Percentiles rank a stretch among this genome's conserved stretches.
Conservation (phyloP, 2,329 filamentous ascomycete species). For the Phaeoacremonium minimum region DNA sequence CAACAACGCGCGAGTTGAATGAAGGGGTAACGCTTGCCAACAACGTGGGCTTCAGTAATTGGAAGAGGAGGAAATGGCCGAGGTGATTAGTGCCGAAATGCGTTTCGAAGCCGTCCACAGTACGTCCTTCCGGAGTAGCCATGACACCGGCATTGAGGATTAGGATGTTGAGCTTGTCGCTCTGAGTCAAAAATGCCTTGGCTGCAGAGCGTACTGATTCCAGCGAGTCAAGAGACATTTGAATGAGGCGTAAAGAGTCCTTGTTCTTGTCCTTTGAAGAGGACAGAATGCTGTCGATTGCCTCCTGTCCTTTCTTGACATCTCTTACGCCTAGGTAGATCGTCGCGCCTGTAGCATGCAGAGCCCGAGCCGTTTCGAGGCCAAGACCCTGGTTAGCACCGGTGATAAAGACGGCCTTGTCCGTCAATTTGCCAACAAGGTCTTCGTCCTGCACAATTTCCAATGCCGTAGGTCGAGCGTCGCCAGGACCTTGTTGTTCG, state of each 20-base stretch:
- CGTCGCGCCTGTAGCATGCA: slow-evolving; percentile 25
- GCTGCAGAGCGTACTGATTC: slow-evolving; percentile 1
- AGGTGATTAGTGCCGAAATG: slow-evolving; percentile 1
- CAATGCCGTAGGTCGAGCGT: slow-evolving; percentile 3
- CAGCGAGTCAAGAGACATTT: slow-evolving; percentile 26
- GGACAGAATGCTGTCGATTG: slow-evolving; percentile 13
- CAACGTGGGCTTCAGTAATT: slow-evolving; percentile 27
- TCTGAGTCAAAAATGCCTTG: neutral
- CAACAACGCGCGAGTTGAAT: slow-evolving; percentile 32
- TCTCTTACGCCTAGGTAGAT: slow-evolving; percentile 27
- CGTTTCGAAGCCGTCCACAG: neutral
- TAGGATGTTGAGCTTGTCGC: neutral
- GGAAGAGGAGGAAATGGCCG: neutral
- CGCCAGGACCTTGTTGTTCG: neutral
- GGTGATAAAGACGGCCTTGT: slow-evolving; percentile 25
- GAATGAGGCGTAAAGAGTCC: slow-evolving; percentile 20
- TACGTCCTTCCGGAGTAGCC: neutral
- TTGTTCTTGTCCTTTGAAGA: slow-evolving; percentile 8
- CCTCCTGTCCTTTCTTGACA: slow-evolving; percentile 21
- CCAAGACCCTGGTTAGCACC: slow-evolving; percentile 29
- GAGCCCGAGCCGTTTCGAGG: slow-evolving; percentile 27
- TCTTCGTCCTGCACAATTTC: slow-evolving; percentile 15
- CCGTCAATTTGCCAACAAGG: slow-evolving; percentile 9
- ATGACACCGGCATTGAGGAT: slow-evolving; percentile 1
- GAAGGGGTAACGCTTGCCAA: slow-evolving; percentile 25